Evolutionary conservation across 768 basidiomycete genomes (phyloP).

Genomic region (Rhodotorula taiwanensis): DNA sequence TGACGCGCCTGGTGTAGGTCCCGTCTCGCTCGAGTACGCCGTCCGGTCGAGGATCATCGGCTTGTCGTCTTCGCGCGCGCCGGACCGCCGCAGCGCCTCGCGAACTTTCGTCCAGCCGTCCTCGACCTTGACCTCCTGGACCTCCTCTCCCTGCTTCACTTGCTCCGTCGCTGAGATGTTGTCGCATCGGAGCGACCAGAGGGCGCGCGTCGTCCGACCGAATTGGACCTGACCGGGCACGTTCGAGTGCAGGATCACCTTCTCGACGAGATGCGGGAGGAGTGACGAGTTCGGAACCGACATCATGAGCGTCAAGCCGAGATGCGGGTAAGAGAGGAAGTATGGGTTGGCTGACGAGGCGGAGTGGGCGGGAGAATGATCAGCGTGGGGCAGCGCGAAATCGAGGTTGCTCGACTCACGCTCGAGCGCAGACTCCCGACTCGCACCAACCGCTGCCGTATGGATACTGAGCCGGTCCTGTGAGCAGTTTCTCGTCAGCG

Average conservation of each 20-base stretch:
- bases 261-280: constrained; percentile 22
- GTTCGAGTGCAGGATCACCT: constrained; percentile 40
- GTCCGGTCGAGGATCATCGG: constrained; percentile 35
- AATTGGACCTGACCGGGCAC: constrained; percentile 37
- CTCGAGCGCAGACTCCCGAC: not conserved
- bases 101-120: too few relatives aligned
- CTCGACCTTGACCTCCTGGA: not conserved
- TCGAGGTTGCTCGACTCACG: not conserved
- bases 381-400: not conserved
- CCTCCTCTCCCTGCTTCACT: not conserved
- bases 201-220: constrained; percentile 25
- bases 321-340: constrained; percentile 38
- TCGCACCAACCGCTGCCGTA: not conserved
- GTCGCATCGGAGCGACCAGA: constrained; percentile 2
- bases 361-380: not conserved
- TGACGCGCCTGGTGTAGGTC: too few relatives aligned
- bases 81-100: too few relatives aligned
- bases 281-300: constrained; percentile 15
- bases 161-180: not conserved
- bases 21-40: constrained; percentile 5
- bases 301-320: constrained; percentile 37
- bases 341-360: constrained; percentile 29
- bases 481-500: too few relatives aligned
- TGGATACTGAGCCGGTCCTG: constrained; percentile 38
- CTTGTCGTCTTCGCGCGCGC: too few relatives aligned